These are phyloP conservation scores for Pseudopyrenochaeta lycopersici DNA, from an alignment of 2,329 filamentous ascomycete species.

Conservation along the genomic window DNA sequence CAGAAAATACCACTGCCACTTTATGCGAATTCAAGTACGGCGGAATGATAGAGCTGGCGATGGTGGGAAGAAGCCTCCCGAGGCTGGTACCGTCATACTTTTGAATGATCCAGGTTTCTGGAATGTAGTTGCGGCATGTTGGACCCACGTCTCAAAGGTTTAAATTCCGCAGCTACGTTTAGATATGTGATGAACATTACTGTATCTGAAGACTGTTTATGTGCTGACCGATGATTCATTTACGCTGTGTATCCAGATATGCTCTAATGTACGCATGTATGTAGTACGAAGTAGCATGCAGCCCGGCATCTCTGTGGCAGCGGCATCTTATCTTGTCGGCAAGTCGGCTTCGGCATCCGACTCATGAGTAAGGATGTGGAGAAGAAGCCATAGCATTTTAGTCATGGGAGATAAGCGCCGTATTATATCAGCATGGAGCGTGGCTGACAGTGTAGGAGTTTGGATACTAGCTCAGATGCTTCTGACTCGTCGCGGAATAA, in stretches of 20 bases:
- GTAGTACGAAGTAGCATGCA: neutral
- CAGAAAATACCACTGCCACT: constrained; percentile 86
- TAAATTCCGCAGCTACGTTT: no score
- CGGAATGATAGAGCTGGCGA: constrained; percentile 39
- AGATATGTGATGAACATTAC: no score
- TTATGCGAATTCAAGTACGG: constrained; percentile 49
- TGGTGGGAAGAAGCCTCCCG: constrained; percentile 77
- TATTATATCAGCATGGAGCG: no score
- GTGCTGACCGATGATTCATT: no score
- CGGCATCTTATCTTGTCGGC: constrained; percentile 14
- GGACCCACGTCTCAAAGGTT: neutral
- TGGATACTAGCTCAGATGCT: no score
- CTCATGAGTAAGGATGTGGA: neutral
- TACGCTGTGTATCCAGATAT: no score
- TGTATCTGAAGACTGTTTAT: no score
- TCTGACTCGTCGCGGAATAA: no score
- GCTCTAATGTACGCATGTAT: no score
- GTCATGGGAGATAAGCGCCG: no score
- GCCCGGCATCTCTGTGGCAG: neutral
- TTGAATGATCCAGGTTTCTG: constrained; percentile 76
- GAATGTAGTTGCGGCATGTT: neutral
- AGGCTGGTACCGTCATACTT: constrained; percentile 94
- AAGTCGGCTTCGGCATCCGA: constrained; percentile 6
- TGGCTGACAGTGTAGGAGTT: no score
- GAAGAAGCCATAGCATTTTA: no score